phyloP scores from a whole-genome alignment of 306 rosid species.

The Castanea mollissima region DNA sequence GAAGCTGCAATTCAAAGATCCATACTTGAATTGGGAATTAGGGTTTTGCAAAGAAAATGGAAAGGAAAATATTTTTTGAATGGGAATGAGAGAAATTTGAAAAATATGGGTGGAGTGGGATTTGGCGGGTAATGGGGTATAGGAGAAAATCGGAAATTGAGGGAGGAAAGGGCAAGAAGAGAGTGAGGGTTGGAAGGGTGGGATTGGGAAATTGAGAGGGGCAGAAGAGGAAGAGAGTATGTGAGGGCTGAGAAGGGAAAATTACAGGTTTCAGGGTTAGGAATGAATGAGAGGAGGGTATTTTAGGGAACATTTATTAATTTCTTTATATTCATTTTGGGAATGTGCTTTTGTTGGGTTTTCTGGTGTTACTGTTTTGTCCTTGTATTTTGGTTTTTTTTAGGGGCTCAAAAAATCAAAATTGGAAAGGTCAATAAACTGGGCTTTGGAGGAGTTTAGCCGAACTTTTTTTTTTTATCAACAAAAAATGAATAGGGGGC shows the following conservation, averaged over 20 bases:
- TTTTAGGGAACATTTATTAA: constrained; percentile 57
- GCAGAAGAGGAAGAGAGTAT: constrained; percentile 54
- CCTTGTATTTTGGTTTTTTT: constrained; percentile 19
- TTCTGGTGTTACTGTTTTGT: constrained; percentile 62
- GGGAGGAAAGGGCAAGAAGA: constrained; percentile 63
- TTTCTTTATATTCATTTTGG: constrained; percentile 7
- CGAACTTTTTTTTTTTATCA: too few species aligned
- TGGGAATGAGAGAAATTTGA: constrained; percentile 38
- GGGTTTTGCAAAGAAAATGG: constrained; percentile 12
- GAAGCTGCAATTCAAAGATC: constrained; percentile 31
- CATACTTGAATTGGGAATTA: constrained; percentile 3
- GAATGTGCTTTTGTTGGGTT: constrained; percentile 8
- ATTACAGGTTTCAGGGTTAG: constrained; percentile 48
- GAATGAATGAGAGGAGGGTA: constrained; percentile 57
- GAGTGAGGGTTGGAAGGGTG: constrained; percentile 35
- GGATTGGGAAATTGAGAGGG: constrained; percentile 57
- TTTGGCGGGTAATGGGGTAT: constrained; percentile 66
- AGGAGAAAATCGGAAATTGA: constrained; percentile 68
- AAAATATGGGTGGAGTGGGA: constrained; percentile 35
- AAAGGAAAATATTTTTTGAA: neutral
- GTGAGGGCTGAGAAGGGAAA: constrained; percentile 80
- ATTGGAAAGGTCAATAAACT: too few species aligned
- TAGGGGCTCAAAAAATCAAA: too few species aligned
- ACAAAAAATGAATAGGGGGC: accelerated
- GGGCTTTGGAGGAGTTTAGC: too few species aligned